These are phyloP conservation scores for Yamadazyma pseudoaaseri DNA, from an alignment of 1,139 yeast genomes.

Conservation along the genomic window DNA sequence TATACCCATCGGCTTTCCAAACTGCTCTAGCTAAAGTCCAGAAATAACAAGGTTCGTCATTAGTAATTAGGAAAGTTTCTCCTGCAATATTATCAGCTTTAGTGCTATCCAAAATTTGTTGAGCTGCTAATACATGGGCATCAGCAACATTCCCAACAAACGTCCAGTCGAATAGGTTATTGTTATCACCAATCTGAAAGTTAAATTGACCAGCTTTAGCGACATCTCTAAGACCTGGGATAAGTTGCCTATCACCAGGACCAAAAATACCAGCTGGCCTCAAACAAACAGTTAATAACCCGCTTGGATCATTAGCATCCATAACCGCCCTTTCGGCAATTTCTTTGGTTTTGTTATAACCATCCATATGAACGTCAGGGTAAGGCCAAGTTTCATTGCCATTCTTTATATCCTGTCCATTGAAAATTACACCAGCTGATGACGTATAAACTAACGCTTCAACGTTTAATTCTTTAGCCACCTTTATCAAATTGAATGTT, in stretches of 20 bases:
- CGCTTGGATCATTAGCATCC: conserved; percentile 57
- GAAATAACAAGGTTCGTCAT: conserved; percentile 92
- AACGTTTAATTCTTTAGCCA: conserved; percentile 53
- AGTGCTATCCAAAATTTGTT: conserved; percentile 54
- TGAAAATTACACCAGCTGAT: conserved; percentile 95
- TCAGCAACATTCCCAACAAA: conserved; percentile 99
- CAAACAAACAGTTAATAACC: conserved; percentile 74
- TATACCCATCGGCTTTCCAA: conserved; percentile 94
- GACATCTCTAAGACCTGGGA: conserved; percentile 86
- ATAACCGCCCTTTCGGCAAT: conserved; percentile 83
- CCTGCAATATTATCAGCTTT: conserved; percentile 60
- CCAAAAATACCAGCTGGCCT: conserved; percentile 99
- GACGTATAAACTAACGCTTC: conserved; percentile 89
- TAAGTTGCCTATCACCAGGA: conserved; percentile 96
- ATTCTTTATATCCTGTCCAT: conserved; percentile 86
- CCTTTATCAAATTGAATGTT: conserved; percentile 69
- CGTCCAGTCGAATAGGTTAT: conserved; percentile 93
- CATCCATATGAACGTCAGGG: conserved; percentile 91
- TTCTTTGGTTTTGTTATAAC: conserved; percentile 94
- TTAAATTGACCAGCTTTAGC: conserved; percentile 84
- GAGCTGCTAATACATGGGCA: conserved; percentile 90
- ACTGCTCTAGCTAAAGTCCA: conserved; percentile 97
- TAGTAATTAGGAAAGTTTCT: conserved; percentile 85
- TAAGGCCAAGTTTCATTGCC: conserved; percentile 96
- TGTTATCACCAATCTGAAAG: conserved; percentile 91